Base-by-base conservation (phyloP, 352 stramenopile species). In the Paralagenidium karlingii region DNA sequence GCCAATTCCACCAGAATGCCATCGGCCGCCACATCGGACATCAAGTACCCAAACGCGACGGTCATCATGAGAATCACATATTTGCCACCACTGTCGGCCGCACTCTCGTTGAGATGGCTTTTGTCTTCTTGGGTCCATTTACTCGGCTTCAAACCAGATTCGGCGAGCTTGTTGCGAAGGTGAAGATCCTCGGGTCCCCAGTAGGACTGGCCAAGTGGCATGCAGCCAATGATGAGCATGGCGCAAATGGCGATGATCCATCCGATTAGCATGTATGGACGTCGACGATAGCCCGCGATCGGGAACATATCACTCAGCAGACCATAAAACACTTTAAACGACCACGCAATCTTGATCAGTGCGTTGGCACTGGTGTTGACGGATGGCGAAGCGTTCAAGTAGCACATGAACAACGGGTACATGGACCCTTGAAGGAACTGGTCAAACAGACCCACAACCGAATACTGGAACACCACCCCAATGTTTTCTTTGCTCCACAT, bases 331-430 rank as follows among this genome's bases (percentile, higher is more conserved):
- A 68, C 82, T 51, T 86, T 83, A 51, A 82, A 81, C 7, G 70
- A 79, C 62, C 70, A 86, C 11, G 60, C 58, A 10, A 53, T 60
- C 41, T 82, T 52, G 43, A 88, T 48, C 42, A 86, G 49, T 19
- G 68, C 54, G 0, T 44, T 47, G 0, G 70, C 55, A 25, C 51
- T 67, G 26, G 67, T 59, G 6, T 77, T 60, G 32, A 85, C 66
- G 50, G 75, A 77, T 37, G 56, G 62, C 34, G 80, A 44, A 49
- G 83, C 60, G 33, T 69, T 43, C n/a, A 87, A 51, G 29, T 83
- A 87, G 27, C 80, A 49, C 48, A 78, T 85, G 53, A 86, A 76
- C 42, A 83, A 69, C 24, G 71, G 71, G 34, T 83, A 82, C 25
- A 81, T 58, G 11, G 62, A 62, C 25, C 48, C 56, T 20, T 70